These are phyloP conservation scores for Didymella exigua DNA, from an alignment of 2,329 filamentous ascomycete genomes.

Conservation along the genomic window DNA sequence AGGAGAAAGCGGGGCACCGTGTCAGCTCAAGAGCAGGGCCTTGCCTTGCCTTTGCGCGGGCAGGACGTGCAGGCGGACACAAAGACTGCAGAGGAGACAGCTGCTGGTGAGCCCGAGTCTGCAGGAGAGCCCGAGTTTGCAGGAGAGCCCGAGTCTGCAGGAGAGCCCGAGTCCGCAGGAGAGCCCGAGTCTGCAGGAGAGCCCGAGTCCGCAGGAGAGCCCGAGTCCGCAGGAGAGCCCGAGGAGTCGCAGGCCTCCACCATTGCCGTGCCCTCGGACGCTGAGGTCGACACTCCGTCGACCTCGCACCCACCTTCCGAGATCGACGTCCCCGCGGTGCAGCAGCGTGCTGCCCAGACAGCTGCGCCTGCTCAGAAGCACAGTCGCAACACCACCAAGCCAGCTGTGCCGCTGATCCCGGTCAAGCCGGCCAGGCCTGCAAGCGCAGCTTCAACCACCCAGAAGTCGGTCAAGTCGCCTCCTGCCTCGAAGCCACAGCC, in stretches of 20 bases:
- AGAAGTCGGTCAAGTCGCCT: slow-evolving; percentile 42
- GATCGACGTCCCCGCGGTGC: slow-evolving; percentile 60
- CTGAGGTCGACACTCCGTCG: slow-evolving; percentile 61
- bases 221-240: slow-evolving; percentile 45
- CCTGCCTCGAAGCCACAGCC: slow-evolving; percentile 24
- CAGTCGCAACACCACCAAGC: slow-evolving; percentile 51
- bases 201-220: too few relatives aligned
- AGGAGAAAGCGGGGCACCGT: slow-evolving; percentile 52
- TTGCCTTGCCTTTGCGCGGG: slow-evolving; percentile 61
- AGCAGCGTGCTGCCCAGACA: slow-evolving; percentile 51
- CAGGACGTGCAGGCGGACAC: slow-evolving; percentile 28
- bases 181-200: slow-evolving; percentile 23
- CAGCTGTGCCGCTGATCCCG: slow-evolving; percentile 60
- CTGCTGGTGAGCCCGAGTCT: slow-evolving; percentile 47
- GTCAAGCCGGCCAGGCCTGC: slow-evolving; percentile 51
- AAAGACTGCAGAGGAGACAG: slow-evolving; percentile 19
- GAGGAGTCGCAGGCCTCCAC: slow-evolving; percentile 53
- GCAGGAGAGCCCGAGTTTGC: slow-evolving; percentile 44
- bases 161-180: slow-evolving; percentile 51
- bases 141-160: too few relatives aligned
- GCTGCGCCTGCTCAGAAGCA: slow-evolving; percentile 44
- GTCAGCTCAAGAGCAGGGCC: slow-evolving; percentile 44
- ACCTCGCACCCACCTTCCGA: slow-evolving; percentile 65
- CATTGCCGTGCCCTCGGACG: slow-evolving; percentile 53
- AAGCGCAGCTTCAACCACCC: slow-evolving; percentile 44